Evolutionary conservation across 2,329 filamentous ascomycete species (phyloP).

Genomic region (Aspergillus hortae): DNA sequence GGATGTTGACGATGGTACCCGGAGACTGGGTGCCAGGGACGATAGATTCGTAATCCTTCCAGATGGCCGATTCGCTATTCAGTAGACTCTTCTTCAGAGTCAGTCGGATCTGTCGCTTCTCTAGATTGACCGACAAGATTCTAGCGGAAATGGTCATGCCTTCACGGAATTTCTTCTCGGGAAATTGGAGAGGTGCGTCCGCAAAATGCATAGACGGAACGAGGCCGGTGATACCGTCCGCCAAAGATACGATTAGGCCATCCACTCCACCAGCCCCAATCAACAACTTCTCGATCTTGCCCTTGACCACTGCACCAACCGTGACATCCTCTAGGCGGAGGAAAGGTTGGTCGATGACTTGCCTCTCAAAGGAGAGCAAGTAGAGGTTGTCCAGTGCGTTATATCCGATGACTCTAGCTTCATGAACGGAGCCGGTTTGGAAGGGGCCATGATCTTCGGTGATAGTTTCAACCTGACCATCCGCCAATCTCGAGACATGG

Average conservation of each 20-base stretch:
- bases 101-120: conserved; percentile 74
- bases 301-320: conserved; percentile 74
- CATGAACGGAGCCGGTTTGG: conserved; percentile 73
- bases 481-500: conserved; percentile 88
- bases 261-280: conserved; percentile 73
- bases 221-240: conserved; percentile 83
- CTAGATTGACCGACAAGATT: conserved; percentile 73
- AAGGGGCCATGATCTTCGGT: conserved; percentile 73
- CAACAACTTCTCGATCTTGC: conserved; percentile 79
- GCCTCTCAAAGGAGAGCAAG: conserved; percentile 78
- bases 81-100: conserved; percentile 94
- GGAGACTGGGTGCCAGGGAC: conserved; percentile 72
- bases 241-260: conserved; percentile 77
- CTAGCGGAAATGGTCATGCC: conserved; percentile 80
- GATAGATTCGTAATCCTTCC: conserved; percentile 74
- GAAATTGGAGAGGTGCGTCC: conserved; percentile 82
- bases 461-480: conserved; percentile 81
- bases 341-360: conserved; percentile 80
- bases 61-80: conserved; percentile 78
- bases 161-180: conserved; percentile 93
- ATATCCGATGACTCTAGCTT: conserved; percentile 79
- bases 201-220: conserved; percentile 85
- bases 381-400: conserved; percentile 83
- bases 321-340: conserved; percentile 87
- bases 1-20: conserved; percentile 81